These are phyloP conservation scores for Penicillium sp. DNA, from an alignment of 2,329 filamentous ascomycete genomes.

Conservation along the genomic window DNA sequence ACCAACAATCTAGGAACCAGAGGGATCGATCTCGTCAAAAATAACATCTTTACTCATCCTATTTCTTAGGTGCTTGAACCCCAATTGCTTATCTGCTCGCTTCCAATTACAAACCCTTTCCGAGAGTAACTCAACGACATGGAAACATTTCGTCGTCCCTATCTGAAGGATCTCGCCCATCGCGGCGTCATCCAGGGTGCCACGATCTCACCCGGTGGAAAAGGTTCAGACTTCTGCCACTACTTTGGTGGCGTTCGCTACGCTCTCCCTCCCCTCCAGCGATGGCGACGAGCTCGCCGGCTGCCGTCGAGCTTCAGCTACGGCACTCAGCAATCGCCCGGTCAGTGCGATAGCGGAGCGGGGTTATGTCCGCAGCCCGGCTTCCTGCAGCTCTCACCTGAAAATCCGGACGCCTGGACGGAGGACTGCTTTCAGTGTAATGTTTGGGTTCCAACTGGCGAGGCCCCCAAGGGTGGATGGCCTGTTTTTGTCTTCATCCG, in stretches of 20 bases:
- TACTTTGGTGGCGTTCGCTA: conserved; percentile 60
- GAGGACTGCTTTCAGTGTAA: conserved; percentile 60
- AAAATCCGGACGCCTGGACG: conserved; percentile 36
- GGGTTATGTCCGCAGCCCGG: conserved; percentile 54
- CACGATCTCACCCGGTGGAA: conserved; percentile 40
- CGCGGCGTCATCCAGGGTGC: conserved; percentile 53
- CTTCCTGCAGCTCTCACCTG: conserved; percentile 25
- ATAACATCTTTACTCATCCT: too few species aligned
- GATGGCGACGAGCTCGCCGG: conserved; percentile 52
- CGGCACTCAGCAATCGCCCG: conserved; percentile 51
- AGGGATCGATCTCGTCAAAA: neutral
- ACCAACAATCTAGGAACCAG: neutral
- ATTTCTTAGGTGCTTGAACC: neutral
- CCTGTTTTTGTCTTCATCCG: conserved; percentile 61
- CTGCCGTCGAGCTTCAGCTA: conserved; percentile 53
- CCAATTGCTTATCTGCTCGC: neutral
- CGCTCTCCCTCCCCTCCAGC: conserved; percentile 51
- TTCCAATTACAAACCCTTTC: neutral
- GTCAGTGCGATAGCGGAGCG: conserved; percentile 40
- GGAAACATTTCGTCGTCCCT: conserved; percentile 25
- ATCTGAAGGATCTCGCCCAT: conserved; percentile 29
- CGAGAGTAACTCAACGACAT: conserved; percentile 2
- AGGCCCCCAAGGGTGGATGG: conserved; percentile 50
- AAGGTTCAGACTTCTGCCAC: conserved; percentile 41
- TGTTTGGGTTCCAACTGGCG: conserved; percentile 54